A percentile compares a stretch with the other conserved stretches of the same genome.
Evolutionary conservation across 768 basidiomycete species (phyloP).

Genomic region (Tulasnella sp.): DNA sequence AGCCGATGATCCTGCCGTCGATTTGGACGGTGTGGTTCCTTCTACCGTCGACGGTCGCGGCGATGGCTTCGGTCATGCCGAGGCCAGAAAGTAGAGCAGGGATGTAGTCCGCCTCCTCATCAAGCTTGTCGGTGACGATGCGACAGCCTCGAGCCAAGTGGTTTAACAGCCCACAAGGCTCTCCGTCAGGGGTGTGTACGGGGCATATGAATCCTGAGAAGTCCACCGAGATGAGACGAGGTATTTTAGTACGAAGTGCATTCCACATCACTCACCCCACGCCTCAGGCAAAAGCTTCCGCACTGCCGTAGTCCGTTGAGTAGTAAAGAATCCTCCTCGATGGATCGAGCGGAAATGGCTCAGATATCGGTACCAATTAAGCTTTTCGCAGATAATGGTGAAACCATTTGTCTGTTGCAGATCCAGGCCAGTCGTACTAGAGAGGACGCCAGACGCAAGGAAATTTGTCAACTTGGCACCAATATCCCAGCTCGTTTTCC

Average conservation of each 20-base stretch:
- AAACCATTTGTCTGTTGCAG: conserved; percentile 97
- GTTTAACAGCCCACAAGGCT: conserved; percentile 95
- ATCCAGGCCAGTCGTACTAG: conserved; percentile 92
- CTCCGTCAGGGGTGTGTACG: conserved; percentile 97
- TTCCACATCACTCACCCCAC: conserved; percentile 61
- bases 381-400: conserved; percentile 96
- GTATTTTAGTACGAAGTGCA: not conserved
- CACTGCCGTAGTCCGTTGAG: conserved; percentile 95
- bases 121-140: conserved; percentile 69
- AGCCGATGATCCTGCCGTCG: conserved; percentile 92
- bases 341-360: conserved; percentile 98
- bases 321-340: conserved; percentile 98
- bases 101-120: conserved; percentile 55
- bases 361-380: conserved; percentile 98
- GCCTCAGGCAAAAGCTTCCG: conserved; percentile 94
- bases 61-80: conserved; percentile 91
- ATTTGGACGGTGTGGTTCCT: conserved; percentile 79
- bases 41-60: conserved; percentile 69
- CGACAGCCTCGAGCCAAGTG: conserved; percentile 92
- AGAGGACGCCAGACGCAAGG: conserved; percentile 91
- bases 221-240: too few species aligned
- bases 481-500: conserved; percentile 79
- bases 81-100: conserved; percentile 73
- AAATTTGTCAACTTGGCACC: conserved; percentile 87
- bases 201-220: conserved; percentile 86